Evolutionary conservation across 2,329 filamentous ascomycete genomes (phyloP), one percentile per base, ranked within the genome.

Genomic region (Aureobasidium sp.): DNA sequence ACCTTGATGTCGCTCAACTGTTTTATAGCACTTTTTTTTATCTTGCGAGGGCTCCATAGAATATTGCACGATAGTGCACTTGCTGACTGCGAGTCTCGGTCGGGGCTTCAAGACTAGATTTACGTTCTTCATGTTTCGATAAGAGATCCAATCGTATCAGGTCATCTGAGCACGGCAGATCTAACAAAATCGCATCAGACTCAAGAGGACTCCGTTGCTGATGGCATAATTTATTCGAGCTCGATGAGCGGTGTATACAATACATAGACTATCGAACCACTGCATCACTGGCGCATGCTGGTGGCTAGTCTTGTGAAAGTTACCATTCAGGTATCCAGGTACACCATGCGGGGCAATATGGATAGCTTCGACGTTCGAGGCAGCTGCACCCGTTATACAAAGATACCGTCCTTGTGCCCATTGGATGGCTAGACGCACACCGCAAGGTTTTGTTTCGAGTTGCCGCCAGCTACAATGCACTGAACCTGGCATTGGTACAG

Each of bases 161-260:
- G 13, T 8, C 15, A 17, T 20, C 17, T 17, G 10, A 26, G 26
- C 41, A 27, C 34, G 26, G 41, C 37, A 15, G n/a, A 36, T 46
- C 37, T 17, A 36, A 24, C 29, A 36, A 9, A 20, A 36, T 46
- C 41, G 29, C 24, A 17, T 26, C 53, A 57, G 20, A 29, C 9
- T 15, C 43, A 46, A 32, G 20, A 29, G 29, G 34, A 13, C 27
- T 36, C 53, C 36, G 29, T 15, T 32, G 51, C 41, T 26, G 37
- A 55, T 26, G n/a, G 37, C 37, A 55, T 26, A 43, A 5, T 55
- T 41, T 26, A 46, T 36, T 57, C 53, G 53, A 57, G 53, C 39
- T 57, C 53, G 29, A 57, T 46, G 53, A 57, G 53, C 53, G 53
- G 53, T 57, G 53, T 57, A 57, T 41, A 57, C 17, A 5, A 57